Base-by-base conservation (phyloP, 1,284 basidiomycete species). In the Exobasidium rhododendri region DNA sequence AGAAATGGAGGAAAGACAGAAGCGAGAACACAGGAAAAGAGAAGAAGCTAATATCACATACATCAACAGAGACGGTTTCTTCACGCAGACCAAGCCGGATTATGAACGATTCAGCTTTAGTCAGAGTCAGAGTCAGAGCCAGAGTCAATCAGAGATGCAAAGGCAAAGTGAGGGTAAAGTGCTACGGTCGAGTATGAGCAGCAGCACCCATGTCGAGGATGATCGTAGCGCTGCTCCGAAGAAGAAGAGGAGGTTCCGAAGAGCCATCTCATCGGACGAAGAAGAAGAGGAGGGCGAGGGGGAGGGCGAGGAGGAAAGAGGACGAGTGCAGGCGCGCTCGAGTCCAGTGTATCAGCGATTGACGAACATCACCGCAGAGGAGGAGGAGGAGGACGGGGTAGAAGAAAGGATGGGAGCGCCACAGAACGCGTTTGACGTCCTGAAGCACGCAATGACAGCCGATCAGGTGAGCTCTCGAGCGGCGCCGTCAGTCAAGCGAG, bases 11-110 rank as follows among this genome's bases (percentile, higher is more conserved):
- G 28, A 30, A 28, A 13, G 40, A 4, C 51, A 26, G 10, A 14
- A 24, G 11, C 22, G 35, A 5, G 45, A 20, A 58, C n/a, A 30
- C 40, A 57, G 64, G 20, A 50, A 26, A 24, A 20, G 47, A 50
- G n/a, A 20, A 50, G 47, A 50, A 28, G 26, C n/a, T 20, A 28
- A 28, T 24, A 13, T 50, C 3, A 50, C 47, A 4, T 77, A 77
- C 59, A 62, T 77, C 61, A 77, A 77, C 47, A 58, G 64, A 22
- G 71, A 75, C 13, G 75, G 75, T 5, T 77, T 75, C 56, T 75
- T 74, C 43, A 77, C 75, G 0, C 75, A 77, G 62, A 77, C 75
- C 31, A 74, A 70, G 63, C 75, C 72, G 2, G 22, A 43, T 13
- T 30, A 20, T 14, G 32, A 28, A 2, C 22, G 47, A 13, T 50